phyloP scores from a whole-genome alignment of 768 basidiomycete species.

The Rhodotorula babjevae region DNA sequence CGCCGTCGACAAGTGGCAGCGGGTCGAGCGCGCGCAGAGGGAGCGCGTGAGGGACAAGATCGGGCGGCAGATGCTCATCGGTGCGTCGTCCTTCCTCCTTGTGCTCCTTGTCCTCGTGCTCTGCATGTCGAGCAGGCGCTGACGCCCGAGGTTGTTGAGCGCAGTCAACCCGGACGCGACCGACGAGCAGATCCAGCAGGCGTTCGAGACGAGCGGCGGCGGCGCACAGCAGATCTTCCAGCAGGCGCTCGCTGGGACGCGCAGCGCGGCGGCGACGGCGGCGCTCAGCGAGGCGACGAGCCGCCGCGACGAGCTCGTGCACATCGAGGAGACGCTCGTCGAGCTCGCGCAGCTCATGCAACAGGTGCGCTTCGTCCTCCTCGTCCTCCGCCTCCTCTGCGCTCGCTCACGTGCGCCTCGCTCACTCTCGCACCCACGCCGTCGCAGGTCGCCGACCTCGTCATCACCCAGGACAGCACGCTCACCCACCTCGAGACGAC shows the following conservation, averaged over 20 bases:
- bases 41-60: constrained; percentile 22
- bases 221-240: constrained; percentile 6
- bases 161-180: constrained; percentile 28
- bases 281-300: constrained; percentile 15
- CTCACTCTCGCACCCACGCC: background rate
- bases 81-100: background rate
- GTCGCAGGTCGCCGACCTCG: constrained; percentile 20
- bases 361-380: constrained; percentile 12
- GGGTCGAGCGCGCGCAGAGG: constrained; percentile 17
- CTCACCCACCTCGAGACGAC: constrained; percentile 5
- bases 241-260: constrained; percentile 7
- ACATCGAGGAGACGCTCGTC: constrained; percentile 14
- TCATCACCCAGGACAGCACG: constrained; percentile 13
- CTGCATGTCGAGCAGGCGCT: background rate
- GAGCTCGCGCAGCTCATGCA: constrained; percentile 22
- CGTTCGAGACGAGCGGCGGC: constrained; percentile 12
- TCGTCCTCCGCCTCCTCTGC: background rate
- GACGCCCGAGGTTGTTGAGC: background rate
- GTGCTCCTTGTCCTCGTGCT: background rate
- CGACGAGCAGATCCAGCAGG: constrained; percentile 11
- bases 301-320: background rate
- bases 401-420: no score
- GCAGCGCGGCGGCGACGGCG: background rate
- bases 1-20: constrained; percentile 15
- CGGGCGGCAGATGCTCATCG: constrained; percentile 23